Evolutionary conservation across 345 rosid species (phyloP), one percentile per base, ranked within the genome.

Genomic region (Tarenaya hassleriana): DNA sequence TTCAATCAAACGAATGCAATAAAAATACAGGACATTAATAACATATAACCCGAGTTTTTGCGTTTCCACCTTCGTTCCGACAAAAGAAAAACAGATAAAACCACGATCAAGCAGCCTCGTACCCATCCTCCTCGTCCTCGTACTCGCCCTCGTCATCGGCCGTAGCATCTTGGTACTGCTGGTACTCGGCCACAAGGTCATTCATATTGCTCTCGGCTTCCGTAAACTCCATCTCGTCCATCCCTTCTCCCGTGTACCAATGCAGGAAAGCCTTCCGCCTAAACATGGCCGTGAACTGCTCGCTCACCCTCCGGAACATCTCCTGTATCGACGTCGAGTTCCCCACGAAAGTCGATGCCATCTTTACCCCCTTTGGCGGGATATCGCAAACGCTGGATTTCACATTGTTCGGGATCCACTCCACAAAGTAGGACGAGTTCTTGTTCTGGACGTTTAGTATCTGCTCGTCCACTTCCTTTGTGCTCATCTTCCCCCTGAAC

Each of bases 401-500:
- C 48, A 59, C 41, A 16, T 59, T 59, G 64, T 59, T 59, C 14
- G 64, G 64, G 31, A 59, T 59, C 64, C 64, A 59, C 40, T 59
- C 56, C 9, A 59, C 64, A 37, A 59, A 59, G 9, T 59, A 59
- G 4, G 56, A 59, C 1, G 64, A 59, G 64, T 59, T 59, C 56
- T 59, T 59, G 55, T 59, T 59, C 20, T 49, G 56, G 13, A 59
- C 55, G 32, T 59, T 59, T 1, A 59, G 24, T 27, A 59, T 49
- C 13, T 59, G 56, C 38, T 59, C 64, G 1, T 59, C 64, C 9
- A 59, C 64, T 49, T 59, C 64, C 27, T 49, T 59, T 1, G 56
- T 59, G 47, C 56, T 59, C 64, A 59, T 49, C n/a, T 59, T 34
- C 16, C 64, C 64, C 37, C 64, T 27, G 47, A 59, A 59, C 19